Evolutionary conservation across 371 early-diverging fungal species (phyloP).

Genomic region (Apophysomyces elegans): DNA sequence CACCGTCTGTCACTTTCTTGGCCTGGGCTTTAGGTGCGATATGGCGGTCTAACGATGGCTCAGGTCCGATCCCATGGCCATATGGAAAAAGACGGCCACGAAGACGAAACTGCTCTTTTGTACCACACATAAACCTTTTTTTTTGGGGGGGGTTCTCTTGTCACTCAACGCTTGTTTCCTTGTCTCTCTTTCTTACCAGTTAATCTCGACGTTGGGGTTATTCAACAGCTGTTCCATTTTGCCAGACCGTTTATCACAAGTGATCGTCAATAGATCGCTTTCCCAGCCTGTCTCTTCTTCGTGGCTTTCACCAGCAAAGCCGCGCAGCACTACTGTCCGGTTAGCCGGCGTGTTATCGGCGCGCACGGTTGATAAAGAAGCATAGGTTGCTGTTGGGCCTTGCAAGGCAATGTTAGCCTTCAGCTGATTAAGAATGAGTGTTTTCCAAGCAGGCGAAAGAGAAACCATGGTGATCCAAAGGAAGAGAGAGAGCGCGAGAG

Average conservation of each 20-base stretch:
- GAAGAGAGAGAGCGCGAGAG: too few species aligned
- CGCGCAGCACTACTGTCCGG: constrained; percentile 53
- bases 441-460: constrained; percentile 30
- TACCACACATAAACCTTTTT: constrained; percentile 42
- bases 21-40: constrained; percentile 10
- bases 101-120: constrained; percentile 44
- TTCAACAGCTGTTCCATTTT: constrained; percentile 42
- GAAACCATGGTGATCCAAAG: background rate
- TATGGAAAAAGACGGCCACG: constrained; percentile 22
- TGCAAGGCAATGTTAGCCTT: constrained; percentile 36
- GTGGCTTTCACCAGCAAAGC: constrained; percentile 52
- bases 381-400: constrained; percentile 40
- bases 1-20: background rate
- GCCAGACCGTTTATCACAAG: constrained; percentile 39
- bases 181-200: constrained; percentile 36
- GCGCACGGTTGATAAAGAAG: constrained; percentile 45
- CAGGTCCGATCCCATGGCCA: constrained; percentile 12
- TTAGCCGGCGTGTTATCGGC: constrained; percentile 44
- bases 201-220: constrained; percentile 39
- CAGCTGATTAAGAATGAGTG: constrained; percentile 26
- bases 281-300: constrained; percentile 39
- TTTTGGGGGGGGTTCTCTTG: background rate
- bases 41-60: background rate
- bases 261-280: constrained; percentile 44
- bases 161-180: background rate